Conservation (phyloP, 495 filamentous ascomycete species). For the Clohesyomyces aquaticus region DNA sequence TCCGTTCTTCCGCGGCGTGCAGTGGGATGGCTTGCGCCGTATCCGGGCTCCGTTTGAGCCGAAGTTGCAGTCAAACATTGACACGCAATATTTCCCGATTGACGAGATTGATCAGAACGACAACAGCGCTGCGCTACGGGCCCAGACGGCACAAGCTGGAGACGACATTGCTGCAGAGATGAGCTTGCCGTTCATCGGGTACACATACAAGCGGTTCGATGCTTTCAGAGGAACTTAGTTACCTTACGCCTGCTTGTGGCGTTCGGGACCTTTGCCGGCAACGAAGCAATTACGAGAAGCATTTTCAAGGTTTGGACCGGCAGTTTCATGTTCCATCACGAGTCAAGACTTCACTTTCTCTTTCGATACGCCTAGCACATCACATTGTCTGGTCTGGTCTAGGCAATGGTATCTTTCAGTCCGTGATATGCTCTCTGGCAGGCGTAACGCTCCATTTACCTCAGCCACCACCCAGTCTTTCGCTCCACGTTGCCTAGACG, state of each 20-base stretch:
- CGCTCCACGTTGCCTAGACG: too few relatives aligned
- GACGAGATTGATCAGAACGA: slow-evolving; percentile 96
- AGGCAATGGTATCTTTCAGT: too few relatives aligned
- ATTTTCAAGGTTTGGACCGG: slow-evolving; percentile 5
- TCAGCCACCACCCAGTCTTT: slow-evolving; percentile 8
- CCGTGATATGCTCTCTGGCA: not conserved
- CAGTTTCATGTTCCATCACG: too few relatives aligned
- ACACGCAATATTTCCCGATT: slow-evolving; percentile 98
- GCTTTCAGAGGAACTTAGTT: slow-evolving; percentile 59
- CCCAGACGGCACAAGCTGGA: slow-evolving; percentile 63
- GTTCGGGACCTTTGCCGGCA: not conserved
- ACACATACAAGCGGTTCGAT: slow-evolving; percentile 98
- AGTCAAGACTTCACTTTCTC: slow-evolving; percentile 21
- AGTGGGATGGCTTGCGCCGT: slow-evolving; percentile 85
- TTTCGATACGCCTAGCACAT: slow-evolving; percentile 7
- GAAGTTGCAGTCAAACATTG: slow-evolving; percentile 83
- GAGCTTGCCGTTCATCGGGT: slow-evolving; percentile 95
- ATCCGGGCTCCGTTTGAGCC: slow-evolving; percentile 97
- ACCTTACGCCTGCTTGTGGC: not conserved
- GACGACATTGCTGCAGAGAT: slow-evolving; percentile 77
- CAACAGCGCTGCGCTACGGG: slow-evolving; percentile 69
- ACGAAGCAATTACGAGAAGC: slow-evolving; percentile 14
- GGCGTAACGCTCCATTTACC: not conserved
- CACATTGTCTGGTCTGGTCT: too few relatives aligned
- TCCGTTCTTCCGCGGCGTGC: slow-evolving; percentile 93